A percentile compares a stretch with the other conserved stretches of the same genome.
Conservation (phyloP, 2,329 filamentous ascomycete species). For the Penicillium sp. region DNA sequence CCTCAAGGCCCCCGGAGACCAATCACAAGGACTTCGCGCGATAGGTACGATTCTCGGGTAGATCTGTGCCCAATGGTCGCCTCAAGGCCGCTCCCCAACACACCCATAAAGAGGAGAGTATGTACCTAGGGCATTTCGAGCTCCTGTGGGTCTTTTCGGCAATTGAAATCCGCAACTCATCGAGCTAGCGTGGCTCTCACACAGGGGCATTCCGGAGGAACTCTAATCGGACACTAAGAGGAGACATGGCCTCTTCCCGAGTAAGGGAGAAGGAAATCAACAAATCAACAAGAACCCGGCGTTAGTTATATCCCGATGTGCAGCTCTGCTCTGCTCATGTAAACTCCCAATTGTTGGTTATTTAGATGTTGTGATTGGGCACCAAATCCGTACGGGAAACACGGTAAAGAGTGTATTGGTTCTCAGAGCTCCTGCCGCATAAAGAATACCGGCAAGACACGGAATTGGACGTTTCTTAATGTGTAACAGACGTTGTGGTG, state of each 20-base stretch:
- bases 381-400: background rate
- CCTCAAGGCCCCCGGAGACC: background rate
- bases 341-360: background rate
- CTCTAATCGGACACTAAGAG: background rate
- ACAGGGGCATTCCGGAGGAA: constrained; percentile 1
- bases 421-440: background rate
- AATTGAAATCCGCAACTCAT: background rate
- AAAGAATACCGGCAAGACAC: background rate
- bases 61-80: background rate
- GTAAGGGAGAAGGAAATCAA: background rate
- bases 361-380: background rate
- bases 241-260: background rate
- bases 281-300: background rate
- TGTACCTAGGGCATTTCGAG: background rate
- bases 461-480: background rate
- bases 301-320: background rate
- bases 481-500: background rate
- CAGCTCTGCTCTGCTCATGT: background rate
- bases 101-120: background rate
- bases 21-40: background rate
- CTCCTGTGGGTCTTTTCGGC: background rate
- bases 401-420: background rate
- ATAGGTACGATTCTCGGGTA: background rate
- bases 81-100: background rate
- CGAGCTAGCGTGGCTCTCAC: background rate